These are phyloP conservation scores for Colletotrichum sp. DNA, from an alignment of 2,329 filamentous ascomycete genomes.

Conservation along the genomic window DNA sequence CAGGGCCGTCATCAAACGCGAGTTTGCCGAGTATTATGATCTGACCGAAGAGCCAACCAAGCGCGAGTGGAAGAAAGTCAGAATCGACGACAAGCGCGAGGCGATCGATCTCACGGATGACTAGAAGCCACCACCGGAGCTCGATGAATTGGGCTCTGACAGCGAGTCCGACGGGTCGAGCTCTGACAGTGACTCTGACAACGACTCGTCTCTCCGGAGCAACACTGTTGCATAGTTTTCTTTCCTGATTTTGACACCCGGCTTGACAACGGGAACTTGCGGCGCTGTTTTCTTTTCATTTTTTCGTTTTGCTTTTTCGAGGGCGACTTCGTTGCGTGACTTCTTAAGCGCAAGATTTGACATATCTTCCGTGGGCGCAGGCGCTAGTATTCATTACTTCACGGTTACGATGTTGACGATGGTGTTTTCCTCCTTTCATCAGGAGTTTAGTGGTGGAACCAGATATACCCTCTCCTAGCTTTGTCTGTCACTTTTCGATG, in stretches of 20 bases:
- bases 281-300: not conserved
- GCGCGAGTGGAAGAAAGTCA: conserved; percentile 21
- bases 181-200: not conserved
- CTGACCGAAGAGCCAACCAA: conserved; percentile 10
- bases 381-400: not conserved
- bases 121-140: not conserved
- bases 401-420: not conserved
- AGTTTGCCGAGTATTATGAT: conserved; percentile 16
- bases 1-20: conserved; percentile 9
- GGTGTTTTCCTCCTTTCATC: not conserved
- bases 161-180: not conserved
- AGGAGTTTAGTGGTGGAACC: conserved; percentile 1
- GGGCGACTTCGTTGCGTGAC: not conserved
- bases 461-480: conserved; percentile 2
- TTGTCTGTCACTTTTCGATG: not conserved
- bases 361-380: not conserved
- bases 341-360: not conserved
- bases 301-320: not conserved
- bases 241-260: not conserved
- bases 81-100: conserved; percentile 5
- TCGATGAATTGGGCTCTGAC: not conserved
- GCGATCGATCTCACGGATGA: conserved; percentile 24
- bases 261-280: not conserved
- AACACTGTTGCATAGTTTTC: not conserved
- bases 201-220: not conserved